phyloP scores from a whole-genome alignment of 106 monocot species.

The Dendrobium nobile region DNA sequence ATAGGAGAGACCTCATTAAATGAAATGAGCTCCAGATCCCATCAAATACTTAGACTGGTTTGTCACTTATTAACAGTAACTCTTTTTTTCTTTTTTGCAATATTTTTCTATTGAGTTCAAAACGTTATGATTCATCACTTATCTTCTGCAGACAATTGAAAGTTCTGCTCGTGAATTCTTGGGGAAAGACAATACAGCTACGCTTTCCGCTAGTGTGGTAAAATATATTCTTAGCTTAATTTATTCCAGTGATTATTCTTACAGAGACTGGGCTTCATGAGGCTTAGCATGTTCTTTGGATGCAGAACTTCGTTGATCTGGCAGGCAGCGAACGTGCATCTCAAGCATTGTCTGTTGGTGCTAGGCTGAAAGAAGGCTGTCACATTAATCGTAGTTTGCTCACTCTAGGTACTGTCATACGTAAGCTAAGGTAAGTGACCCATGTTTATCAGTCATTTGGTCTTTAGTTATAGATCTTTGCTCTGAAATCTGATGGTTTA shows the following conservation, averaged over 20 bases:
- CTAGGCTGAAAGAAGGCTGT: slow-evolving; percentile 92
- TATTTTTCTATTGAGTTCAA: slow-evolving; percentile 3
- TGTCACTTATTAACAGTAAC: slow-evolving; percentile 11
- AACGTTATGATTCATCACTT: neutral
- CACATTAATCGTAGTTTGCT: slow-evolving; percentile 97
- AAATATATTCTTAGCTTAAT: slow-evolving; percentile 4
- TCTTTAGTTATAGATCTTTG: neutral
- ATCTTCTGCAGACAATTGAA: slow-evolving; percentile 72
- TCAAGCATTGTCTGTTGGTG: slow-evolving; percentile 78
- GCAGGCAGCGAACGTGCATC: slow-evolving; percentile 98
- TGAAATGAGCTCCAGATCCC: slow-evolving; percentile 95
- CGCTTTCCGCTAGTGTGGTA: slow-evolving; percentile 88
- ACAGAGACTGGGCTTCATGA: neutral
- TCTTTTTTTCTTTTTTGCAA: neutral
- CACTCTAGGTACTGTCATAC: slow-evolving; percentile 91
- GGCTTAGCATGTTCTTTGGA: slow-evolving; percentile 4
- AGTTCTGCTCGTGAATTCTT: slow-evolving; percentile 89
- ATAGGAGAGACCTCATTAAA: slow-evolving; percentile 93
- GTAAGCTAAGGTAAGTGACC: slow-evolving; percentile 74
- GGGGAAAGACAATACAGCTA: slow-evolving; percentile 67
- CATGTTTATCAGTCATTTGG: neutral
- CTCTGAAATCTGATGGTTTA: too few relatives aligned
- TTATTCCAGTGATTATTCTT: neutral
- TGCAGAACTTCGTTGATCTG: slow-evolving; percentile 97
- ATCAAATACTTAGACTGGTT: slow-evolving; percentile 97